A percentile compares a stretch with the other conserved stretches of the same genome.
Evolutionary conservation across 768 basidiomycete genomes (phyloP).

Genomic region (Coprinopsis sp.): DNA sequence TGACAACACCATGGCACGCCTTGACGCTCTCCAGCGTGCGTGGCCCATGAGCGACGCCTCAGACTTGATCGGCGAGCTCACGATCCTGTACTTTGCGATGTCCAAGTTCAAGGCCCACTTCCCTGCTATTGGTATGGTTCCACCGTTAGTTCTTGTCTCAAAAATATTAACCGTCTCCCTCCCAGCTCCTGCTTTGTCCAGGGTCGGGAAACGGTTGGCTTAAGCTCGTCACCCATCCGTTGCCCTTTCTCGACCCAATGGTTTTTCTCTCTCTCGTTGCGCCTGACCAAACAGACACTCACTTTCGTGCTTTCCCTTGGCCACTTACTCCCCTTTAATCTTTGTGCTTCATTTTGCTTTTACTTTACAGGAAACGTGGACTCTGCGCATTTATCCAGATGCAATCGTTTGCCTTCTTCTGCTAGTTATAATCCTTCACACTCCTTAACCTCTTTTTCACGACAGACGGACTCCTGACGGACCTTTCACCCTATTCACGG

Average conservation of each 20-base stretch:
- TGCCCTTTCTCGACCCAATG: not conserved
- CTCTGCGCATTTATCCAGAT: constrained; percentile 12
- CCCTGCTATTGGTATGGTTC: constrained; percentile 47
- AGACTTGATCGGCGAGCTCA: constrained; percentile 60
- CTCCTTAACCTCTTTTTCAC: constrained; percentile 8
- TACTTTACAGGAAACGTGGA: constrained; percentile 6
- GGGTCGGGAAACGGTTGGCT: constrained; percentile 39
- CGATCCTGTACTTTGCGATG: constrained; percentile 59
- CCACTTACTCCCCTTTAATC: constrained; percentile 7
- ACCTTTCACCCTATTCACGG: constrained; percentile 6
- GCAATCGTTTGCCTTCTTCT: constrained; percentile 2
- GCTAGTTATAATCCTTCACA: not conserved
- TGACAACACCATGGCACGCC: constrained; percentile 62
- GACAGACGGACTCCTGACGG: constrained; percentile 12
- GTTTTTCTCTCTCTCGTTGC: constrained; percentile 12
- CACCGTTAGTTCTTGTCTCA: not conserved
- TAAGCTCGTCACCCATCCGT: constrained; percentile 12
- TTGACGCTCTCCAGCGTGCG: constrained; percentile 56
- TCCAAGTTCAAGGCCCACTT: constrained; percentile 54
- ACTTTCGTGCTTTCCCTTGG: constrained; percentile 2
- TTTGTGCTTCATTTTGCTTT: constrained; percentile 2
- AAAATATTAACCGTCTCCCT: not conserved
- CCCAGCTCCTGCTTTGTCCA: constrained; percentile 34
- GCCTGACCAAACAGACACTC: constrained; percentile 3
- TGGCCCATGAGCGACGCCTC: constrained; percentile 57